phyloP scores from a whole-genome alignment of 805 yeast species.

The Maudiozyma barnettii region DNA sequence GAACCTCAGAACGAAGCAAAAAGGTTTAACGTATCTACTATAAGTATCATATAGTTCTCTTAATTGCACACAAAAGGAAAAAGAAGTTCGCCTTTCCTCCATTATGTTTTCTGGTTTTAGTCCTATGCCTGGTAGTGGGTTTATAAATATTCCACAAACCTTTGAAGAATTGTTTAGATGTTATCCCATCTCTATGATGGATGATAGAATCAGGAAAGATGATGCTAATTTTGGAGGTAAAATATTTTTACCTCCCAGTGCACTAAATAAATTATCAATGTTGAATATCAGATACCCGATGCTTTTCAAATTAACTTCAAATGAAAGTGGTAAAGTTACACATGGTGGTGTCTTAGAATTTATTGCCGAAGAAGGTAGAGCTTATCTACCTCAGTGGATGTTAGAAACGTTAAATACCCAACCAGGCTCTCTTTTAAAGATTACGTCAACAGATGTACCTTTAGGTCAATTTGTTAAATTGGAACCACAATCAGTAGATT shows the following conservation, averaged over 20 bases:
- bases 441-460: constrained; percentile 70
- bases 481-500: constrained; percentile 92
- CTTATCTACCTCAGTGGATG: constrained; percentile 95
- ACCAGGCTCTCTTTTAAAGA: constrained; percentile 74
- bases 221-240: constrained; percentile 92
- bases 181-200: constrained; percentile 87
- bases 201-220: constrained; percentile 59
- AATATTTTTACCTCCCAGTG: constrained; percentile 88
- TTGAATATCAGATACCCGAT: constrained; percentile 90
- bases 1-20: too few species aligned
- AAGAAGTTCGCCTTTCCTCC: not conserved
- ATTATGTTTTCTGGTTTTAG: constrained; percentile 33
- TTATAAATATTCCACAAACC: constrained; percentile 30
- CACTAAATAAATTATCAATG: constrained; percentile 80
- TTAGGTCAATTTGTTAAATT: constrained; percentile 83
- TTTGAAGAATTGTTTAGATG: constrained; percentile 88
- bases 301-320: constrained; percentile 76
- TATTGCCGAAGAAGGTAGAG: constrained; percentile 95
- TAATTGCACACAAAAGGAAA: too few species aligned
- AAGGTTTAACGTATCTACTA: too few species aligned
- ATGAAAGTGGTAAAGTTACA: constrained; percentile 48
- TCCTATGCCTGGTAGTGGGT: constrained; percentile 14
- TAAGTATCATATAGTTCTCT: too few species aligned
- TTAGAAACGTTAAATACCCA: constrained; percentile 60
- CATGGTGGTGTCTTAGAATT: constrained; percentile 95